phyloP scores from a whole-genome alignment of 768 basidiomycete species.

The Lentinula edodes region DNA sequence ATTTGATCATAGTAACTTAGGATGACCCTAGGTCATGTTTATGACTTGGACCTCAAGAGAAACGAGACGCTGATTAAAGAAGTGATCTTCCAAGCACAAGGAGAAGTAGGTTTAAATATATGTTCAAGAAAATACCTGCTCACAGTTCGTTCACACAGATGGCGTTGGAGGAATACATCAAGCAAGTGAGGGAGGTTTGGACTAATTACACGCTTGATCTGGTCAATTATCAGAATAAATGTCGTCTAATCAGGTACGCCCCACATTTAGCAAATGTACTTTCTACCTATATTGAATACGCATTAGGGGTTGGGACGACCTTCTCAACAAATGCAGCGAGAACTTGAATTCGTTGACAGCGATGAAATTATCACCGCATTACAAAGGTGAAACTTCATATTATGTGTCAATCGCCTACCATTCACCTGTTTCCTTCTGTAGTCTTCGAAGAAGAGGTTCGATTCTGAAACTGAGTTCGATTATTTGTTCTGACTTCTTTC shows the following conservation, averaged over 20 bases:
- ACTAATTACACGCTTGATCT: conserved; percentile 92
- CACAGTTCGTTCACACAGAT: conserved; percentile 46
- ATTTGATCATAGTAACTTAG: conserved; percentile 27
- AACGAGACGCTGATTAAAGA: conserved; percentile 92
- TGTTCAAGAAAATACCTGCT: not conserved
- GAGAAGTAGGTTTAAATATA: conserved; percentile 57
- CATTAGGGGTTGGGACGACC: conserved; percentile 88
- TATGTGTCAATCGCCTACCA: conserved; percentile 7
- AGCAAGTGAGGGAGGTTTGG: conserved; percentile 97
- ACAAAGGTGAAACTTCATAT: conserved; percentile 62
- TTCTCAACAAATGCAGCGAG: conserved; percentile 96
- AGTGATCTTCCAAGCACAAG: conserved; percentile 94
- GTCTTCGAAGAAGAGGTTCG: conserved; percentile 85
- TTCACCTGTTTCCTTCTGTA: conserved; percentile 20
- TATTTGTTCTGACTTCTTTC: conserved; percentile 5
- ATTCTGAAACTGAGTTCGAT: not conserved
- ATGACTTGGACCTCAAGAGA: conserved; percentile 92
- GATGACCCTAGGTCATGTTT: conserved; percentile 94
- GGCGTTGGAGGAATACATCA: conserved; percentile 93
- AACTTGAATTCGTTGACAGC: conserved; percentile 93
- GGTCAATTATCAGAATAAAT: conserved; percentile 98
- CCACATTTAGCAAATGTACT: not conserved
- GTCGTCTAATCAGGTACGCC: conserved; percentile 80
- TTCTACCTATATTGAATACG: conserved; percentile 8
- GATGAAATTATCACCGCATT: conserved; percentile 98